These are phyloP conservation scores for Theileria annulata DNA, from an alignment of 169 alveolate species.

Conservation along the genomic window DNA sequence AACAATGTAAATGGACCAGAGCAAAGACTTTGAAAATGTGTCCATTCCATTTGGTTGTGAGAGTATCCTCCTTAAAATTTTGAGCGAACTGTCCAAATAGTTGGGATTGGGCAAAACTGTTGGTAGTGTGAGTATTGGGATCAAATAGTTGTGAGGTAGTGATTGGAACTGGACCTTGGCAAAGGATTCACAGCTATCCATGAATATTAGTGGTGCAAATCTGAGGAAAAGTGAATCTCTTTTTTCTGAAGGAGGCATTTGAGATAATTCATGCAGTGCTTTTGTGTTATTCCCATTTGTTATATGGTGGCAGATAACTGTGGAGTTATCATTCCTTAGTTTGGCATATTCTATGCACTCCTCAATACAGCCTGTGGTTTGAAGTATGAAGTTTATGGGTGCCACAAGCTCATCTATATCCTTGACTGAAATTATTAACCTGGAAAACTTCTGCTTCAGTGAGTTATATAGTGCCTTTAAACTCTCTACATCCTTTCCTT, in stretches of 20 bases:
- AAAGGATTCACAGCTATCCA: slow-evolving; percentile 50
- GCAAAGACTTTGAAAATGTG: slow-evolving; percentile 33
- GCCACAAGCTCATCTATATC: slow-evolving; percentile 56
- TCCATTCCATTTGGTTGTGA: slow-evolving; percentile 15
- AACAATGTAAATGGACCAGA: slow-evolving; percentile 59
- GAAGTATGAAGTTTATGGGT: slow-evolving; percentile 56
- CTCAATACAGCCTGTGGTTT: slow-evolving; percentile 59
- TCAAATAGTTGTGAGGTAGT: slow-evolving; percentile 34
- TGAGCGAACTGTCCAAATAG: slow-evolving; percentile 41
- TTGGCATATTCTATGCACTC: slow-evolving; percentile 61
- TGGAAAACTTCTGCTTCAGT: slow-evolving; percentile 30
- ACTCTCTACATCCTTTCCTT: slow-evolving; percentile 18
- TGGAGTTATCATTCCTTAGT: slow-evolving; percentile 43
- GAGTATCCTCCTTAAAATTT: slow-evolving; percentile 33
- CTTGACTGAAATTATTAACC: slow-evolving; percentile 34
- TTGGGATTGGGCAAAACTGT: slow-evolving; percentile 31
- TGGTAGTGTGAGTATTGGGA: slow-evolving; percentile 53
- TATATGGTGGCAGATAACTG: slow-evolving; percentile 38
- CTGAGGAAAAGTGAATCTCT: slow-evolving; percentile 45
- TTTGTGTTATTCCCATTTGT: slow-evolving; percentile 47
- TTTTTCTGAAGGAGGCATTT: slow-evolving; percentile 57
- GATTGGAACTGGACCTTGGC: slow-evolving; percentile 37
- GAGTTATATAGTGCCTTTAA: slow-evolving; percentile 9
- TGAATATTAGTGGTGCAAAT: slow-evolving; percentile 62
- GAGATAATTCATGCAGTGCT: slow-evolving; percentile 50